A percentile compares a stretch with the other conserved stretches of the same genome.
These are phyloP conservation scores for Neurospora sp. DNA, from an alignment of 495 filamentous ascomycete genomes.

Conservation along the genomic window DNA sequence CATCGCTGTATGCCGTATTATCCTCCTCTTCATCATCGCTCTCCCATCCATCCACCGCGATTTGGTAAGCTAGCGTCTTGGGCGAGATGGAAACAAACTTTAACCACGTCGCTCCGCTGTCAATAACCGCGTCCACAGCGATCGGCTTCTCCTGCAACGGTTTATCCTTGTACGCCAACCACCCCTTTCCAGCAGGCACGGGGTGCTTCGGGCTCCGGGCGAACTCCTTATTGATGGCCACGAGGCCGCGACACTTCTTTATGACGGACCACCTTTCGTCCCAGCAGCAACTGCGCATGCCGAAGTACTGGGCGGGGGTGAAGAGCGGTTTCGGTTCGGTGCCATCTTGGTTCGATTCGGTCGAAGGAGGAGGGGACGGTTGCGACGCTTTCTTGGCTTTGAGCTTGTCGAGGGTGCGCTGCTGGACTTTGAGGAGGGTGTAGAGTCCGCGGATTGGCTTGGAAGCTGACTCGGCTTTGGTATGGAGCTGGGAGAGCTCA, in stretches of 20 bases:
- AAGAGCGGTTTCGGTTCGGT: not conserved
- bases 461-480: conserved; percentile 4
- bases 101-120: conserved; percentile 24
- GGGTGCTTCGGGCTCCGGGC: conserved; percentile 16
- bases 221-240: conserved; percentile 24
- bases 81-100: conserved; percentile 22
- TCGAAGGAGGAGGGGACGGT: not conserved
- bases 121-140: conserved; percentile 20
- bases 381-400: conserved; percentile 7
- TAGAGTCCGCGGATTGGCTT: conserved; percentile 14
- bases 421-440: conserved; percentile 19
- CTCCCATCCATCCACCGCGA: conserved; percentile 21
- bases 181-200: conserved; percentile 9
- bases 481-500: conserved; percentile 16
- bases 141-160: conserved; percentile 19
- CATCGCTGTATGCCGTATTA: not conserved
- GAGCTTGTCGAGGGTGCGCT: conserved; percentile 19
- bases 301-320: conserved; percentile 17
- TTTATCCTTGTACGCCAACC: conserved; percentile 18
- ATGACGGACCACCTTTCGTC: conserved; percentile 20
- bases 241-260: conserved; percentile 21
- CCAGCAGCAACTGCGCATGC: conserved; percentile 22
- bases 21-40: conserved; percentile 15
- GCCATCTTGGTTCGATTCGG: not conserved
- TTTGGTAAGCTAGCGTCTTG: conserved; percentile 20